Evolutionary conservation across 2,329 filamentous ascomycete genomes (phyloP).

Genomic region (Trichoderma hamatum): DNA sequence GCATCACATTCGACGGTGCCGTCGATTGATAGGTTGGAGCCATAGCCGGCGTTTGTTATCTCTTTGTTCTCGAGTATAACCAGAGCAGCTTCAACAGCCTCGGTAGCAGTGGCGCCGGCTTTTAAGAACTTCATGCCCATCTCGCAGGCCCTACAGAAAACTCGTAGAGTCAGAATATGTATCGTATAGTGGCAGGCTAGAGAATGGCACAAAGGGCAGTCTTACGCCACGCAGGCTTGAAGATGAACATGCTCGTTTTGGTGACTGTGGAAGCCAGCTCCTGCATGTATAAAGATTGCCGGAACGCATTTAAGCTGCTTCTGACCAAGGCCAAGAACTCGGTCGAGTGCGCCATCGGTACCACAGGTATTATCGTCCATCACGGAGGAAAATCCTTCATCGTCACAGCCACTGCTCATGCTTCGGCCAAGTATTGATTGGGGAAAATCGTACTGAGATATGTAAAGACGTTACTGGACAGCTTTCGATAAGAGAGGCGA

Average conservation of each 20-base stretch:
- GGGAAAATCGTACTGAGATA: not conserved
- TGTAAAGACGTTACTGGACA: not conserved
- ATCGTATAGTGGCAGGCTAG: not conserved
- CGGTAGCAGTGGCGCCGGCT: slow-evolving; percentile 76
- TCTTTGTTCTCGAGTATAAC: slow-evolving; percentile 88
- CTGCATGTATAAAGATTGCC: slow-evolving; percentile 93
- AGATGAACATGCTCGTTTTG: slow-evolving; percentile 86
- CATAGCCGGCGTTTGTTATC: slow-evolving; percentile 95
- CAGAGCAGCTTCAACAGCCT: slow-evolving; percentile 88
- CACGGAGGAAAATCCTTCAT: slow-evolving; percentile 45
- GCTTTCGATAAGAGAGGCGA: not conserved
- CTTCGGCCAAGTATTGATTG: slow-evolving; percentile 31
- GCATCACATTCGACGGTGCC: slow-evolving; percentile 94
- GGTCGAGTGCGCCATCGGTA: slow-evolving; percentile 48
- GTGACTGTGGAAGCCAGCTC: slow-evolving; percentile 88
- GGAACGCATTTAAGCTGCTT: slow-evolving; percentile 48
- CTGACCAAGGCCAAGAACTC: slow-evolving; percentile 42
- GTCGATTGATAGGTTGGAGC: slow-evolving; percentile 90
- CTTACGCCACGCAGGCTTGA: slow-evolving; percentile 84
- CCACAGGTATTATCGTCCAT: slow-evolving; percentile 51
- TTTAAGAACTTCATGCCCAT: slow-evolving; percentile 80
- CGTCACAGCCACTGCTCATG: slow-evolving; percentile 37
- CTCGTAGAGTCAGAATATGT: not conserved
- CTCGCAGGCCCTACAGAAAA: slow-evolving; percentile 68
- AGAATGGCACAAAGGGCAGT: not conserved